Conservation (phyloP, 768 basidiomycete genomes). For the Leccinum truebloodii region DNA sequence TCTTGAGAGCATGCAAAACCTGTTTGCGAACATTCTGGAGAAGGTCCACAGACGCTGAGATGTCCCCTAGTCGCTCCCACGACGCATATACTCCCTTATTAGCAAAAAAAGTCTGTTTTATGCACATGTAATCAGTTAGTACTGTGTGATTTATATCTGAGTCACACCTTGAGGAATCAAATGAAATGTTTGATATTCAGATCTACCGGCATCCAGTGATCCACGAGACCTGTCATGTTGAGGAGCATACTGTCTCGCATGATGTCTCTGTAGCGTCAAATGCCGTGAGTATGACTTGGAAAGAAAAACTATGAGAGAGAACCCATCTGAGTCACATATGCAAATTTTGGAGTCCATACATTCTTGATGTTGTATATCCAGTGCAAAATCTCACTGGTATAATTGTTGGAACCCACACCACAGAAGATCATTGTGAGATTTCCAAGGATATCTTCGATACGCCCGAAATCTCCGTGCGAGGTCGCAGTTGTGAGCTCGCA, state of each 20-base stretch:
- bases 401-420: slow-evolving; percentile 22
- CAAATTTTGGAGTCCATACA: slow-evolving; percentile 36
- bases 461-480: slow-evolving; percentile 34
- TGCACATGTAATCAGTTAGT: no score
- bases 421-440: slow-evolving; percentile 19
- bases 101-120: slow-evolving; percentile 25
- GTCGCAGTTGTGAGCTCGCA: slow-evolving; percentile 30
- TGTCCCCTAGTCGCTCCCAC: slow-evolving; percentile 36
- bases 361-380: slow-evolving; percentile 26
- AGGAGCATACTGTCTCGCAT: slow-evolving; percentile 39
- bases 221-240: slow-evolving; percentile 32
- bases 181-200: slow-evolving; percentile 42
- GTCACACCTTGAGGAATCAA: slow-evolving; percentile 32
- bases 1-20: slow-evolving; percentile 22
- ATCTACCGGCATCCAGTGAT: slow-evolving; percentile 38
- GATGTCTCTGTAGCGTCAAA: slow-evolving; percentile 25
- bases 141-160: no score
- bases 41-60: slow-evolving; percentile 30
- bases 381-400: slow-evolving; percentile 18
- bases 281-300: no score
- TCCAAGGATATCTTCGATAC: slow-evolving; percentile 28
- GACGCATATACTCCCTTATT: slow-evolving; percentile 32
- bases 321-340: slow-evolving; percentile 17
- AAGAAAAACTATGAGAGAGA: no score
- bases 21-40: slow-evolving; percentile 33